These are phyloP conservation scores for Daedaleopsis sinensis DNA, from an alignment of 768 basidiomycete species.

Conservation along the genomic window DNA sequence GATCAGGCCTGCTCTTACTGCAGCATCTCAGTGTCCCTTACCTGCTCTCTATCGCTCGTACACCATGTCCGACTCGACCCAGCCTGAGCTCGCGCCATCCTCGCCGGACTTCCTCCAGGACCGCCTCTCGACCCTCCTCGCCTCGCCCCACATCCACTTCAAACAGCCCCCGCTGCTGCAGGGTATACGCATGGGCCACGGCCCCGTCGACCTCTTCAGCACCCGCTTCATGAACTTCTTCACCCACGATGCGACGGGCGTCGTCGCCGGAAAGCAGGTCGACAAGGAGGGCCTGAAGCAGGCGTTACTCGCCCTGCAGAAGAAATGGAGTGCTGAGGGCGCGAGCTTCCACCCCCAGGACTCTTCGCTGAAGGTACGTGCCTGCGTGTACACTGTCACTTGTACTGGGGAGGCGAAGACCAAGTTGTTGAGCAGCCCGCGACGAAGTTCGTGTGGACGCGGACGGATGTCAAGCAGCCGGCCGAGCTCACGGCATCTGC, in stretches of 20 bases:
- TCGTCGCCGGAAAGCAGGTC: conserved; percentile 27
- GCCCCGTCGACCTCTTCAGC: conserved; percentile 35
- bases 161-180: conserved; percentile 16
- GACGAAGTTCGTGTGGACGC: conserved; percentile 26
- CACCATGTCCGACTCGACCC: conserved; percentile 13
- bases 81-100: conserved; percentile 1
- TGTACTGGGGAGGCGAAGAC: not conserved
- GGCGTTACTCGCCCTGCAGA: conserved; percentile 31
- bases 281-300: conserved; percentile 30
- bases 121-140: conserved; percentile 27
- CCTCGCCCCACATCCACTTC: conserved; percentile 35
- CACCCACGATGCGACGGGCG: conserved; percentile 26
- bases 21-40: conserved; percentile 7
- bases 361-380: conserved; percentile 12
- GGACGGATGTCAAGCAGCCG: conserved; percentile 11
- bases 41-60: conserved; percentile 6
- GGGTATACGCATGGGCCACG: conserved; percentile 29
- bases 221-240: conserved; percentile 32
- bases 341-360: conserved; percentile 21
- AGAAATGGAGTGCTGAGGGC: conserved; percentile 23
- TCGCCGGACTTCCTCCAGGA: conserved; percentile 29
- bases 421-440: conserved; percentile 9
- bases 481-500: conserved; percentile 25
- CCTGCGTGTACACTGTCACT: no score
- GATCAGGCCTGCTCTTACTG: not conserved